These are phyloP conservation scores for Posidonia oceanica DNA, from an alignment of 116 monocot species.

Conservation along the genomic window DNA sequence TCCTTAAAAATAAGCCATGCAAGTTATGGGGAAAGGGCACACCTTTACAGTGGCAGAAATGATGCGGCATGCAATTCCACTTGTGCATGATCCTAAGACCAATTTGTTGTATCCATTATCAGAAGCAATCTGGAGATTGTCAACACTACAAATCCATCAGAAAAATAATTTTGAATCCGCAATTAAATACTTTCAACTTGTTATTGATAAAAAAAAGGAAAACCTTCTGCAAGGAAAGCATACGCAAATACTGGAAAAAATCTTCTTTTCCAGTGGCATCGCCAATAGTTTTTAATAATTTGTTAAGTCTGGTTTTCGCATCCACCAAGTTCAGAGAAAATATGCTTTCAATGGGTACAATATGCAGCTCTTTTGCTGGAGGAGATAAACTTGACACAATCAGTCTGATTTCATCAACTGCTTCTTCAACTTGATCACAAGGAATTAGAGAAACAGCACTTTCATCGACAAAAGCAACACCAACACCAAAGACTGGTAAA, in stretches of 20 bases:
- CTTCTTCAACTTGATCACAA: constrained; percentile 23
- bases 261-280: constrained; percentile 94
- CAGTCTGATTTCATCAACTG: constrained; percentile 42
- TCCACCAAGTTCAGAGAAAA: constrained; percentile 23
- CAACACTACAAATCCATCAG: constrained; percentile 8
- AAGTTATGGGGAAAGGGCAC: constrained; percentile 1
- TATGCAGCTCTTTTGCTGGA: constrained; percentile 51
- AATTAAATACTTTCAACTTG: not conserved
- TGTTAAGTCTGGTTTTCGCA: constrained; percentile 24
- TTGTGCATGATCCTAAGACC: constrained; percentile 76
- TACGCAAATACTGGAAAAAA: constrained; percentile 50
- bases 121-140: constrained; percentile 63
- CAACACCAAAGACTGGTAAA: constrained; percentile 82
- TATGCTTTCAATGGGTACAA: constrained; percentile 47
- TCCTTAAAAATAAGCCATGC: not conserved
- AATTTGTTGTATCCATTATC: constrained; percentile 75
- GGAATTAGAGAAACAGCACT: constrained; percentile 15
- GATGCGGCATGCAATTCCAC: constrained; percentile 64
- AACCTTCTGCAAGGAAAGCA: constrained; percentile 89
- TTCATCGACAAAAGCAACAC: constrained; percentile 86
- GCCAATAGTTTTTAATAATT: constrained; percentile 35
- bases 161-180: not conserved
- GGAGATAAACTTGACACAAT: constrained; percentile 49
- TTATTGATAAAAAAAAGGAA: not conserved
- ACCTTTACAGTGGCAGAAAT: constrained; percentile 94